phyloP scores from a whole-genome alignment of 164 flowering plant genomes.

The Chimonanthus salicifolius region DNA sequence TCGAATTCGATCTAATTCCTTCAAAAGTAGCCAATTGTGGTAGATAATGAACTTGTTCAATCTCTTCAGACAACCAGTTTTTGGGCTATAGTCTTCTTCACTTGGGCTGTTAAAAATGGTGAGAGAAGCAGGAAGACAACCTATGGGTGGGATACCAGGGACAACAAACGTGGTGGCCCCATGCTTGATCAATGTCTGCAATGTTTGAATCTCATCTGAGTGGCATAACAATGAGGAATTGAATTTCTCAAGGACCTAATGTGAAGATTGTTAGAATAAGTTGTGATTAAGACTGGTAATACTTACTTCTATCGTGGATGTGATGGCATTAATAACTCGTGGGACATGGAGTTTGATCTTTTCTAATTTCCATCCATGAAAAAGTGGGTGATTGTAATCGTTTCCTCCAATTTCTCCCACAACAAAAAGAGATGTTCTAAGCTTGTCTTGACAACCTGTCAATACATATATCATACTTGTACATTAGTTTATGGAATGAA shows the following conservation, averaged over 20 bases:
- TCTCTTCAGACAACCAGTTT: constrained; percentile 39
- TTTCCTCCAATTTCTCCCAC: constrained; percentile 40
- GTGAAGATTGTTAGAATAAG: neutral
- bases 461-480: neutral
- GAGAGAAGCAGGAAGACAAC: constrained; percentile 42
- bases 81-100: constrained; percentile 27
- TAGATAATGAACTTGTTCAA: constrained; percentile 36
- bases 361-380: neutral
- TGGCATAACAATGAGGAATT: neutral
- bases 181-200: constrained; percentile 41
- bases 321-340: neutral
- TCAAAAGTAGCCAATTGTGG: constrained; percentile 37
- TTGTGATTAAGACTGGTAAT: neutral
- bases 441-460: constrained; percentile 8
- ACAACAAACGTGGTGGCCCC: constrained; percentile 53
- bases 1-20: constrained; percentile 26
- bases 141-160: constrained; percentile 48
- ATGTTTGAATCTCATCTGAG: neutral
- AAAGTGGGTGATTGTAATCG: constrained; percentile 15
- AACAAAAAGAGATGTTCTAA: constrained; percentile 17
- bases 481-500: too few species aligned
- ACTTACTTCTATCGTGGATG: neutral
- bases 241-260: neutral
- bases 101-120: constrained; percentile 26
- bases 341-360: neutral